Conservation (phyloP, 2,329 filamentous ascomycete species). For the Stemphylium beticola region DNA sequence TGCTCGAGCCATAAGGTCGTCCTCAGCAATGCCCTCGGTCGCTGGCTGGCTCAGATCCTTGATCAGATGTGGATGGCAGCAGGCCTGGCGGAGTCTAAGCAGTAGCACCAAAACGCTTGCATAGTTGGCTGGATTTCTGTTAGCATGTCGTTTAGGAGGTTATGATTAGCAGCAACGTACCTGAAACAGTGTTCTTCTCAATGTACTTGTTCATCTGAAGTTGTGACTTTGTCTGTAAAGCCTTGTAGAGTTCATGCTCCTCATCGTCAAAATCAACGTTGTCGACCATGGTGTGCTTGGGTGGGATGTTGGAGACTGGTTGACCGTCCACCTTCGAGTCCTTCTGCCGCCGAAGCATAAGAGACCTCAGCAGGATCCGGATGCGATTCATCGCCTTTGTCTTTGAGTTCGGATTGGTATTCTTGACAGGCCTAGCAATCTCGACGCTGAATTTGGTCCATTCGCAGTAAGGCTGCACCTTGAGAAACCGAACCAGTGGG, state of each 20-base stretch:
- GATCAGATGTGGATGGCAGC: constrained; percentile 77
- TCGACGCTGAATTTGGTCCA: constrained; percentile 67
- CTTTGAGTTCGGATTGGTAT: constrained; percentile 37
- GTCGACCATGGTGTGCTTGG: constrained; percentile 66
- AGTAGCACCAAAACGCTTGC: constrained; percentile 80
- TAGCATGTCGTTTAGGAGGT: neutral
- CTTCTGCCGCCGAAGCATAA: constrained; percentile 84
- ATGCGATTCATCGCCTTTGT: constrained; percentile 70
- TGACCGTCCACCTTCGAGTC: constrained; percentile 78
- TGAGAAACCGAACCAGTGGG: constrained; percentile 77
- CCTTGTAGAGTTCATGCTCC: constrained; percentile 68
- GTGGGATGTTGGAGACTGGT: constrained; percentile 72
- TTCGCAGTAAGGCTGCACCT: constrained; percentile 75
- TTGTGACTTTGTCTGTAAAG: constrained; percentile 70
- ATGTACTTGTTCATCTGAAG: constrained; percentile 80
- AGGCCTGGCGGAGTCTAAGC: constrained; percentile 79
- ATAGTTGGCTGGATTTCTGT: constrained; percentile 62
- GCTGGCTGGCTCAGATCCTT: constrained; percentile 70
- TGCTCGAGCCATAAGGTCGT: constrained; percentile 68
- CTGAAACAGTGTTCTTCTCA: constrained; percentile 68
- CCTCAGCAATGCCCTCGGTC: constrained; percentile 60
- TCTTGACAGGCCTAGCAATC: constrained; percentile 59
- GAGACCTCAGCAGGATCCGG: constrained; percentile 76
- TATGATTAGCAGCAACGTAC: constrained; percentile 11
- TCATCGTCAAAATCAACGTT: constrained; percentile 71